These are phyloP conservation scores for Yarrowia yakushimensis DNA, from an alignment of 805 yeast species.

Conservation along the genomic window DNA sequence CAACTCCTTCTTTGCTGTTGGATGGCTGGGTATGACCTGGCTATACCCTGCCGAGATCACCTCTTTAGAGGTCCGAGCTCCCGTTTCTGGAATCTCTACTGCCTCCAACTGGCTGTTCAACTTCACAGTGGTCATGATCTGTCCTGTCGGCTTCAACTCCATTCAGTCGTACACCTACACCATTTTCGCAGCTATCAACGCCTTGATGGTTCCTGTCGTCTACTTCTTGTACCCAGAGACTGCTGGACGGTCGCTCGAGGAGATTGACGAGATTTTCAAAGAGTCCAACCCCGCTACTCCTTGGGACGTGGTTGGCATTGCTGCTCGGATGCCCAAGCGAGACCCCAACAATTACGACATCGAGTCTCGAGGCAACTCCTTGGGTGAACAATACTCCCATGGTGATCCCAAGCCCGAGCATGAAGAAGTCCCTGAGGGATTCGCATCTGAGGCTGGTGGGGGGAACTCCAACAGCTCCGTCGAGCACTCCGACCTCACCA, in stretches of 20 bases:
- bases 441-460: slow-evolving; percentile 6
- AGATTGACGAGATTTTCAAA: slow-evolving; percentile 23
- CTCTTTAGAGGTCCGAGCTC: slow-evolving; percentile 12
- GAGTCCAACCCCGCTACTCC: slow-evolving; percentile 40
- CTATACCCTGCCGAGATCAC: slow-evolving; percentile 24
- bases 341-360: slow-evolving; percentile 16
- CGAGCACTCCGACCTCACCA: slow-evolving; percentile 1
- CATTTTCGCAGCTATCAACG: slow-evolving; percentile 22
- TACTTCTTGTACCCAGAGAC: slow-evolving; percentile 25
- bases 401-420: slow-evolving; percentile 21
- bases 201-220: slow-evolving; percentile 19
- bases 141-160: slow-evolving; percentile 22
- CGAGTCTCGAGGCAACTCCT: slow-evolving; percentile 16
- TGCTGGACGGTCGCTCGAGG: slow-evolving; percentile 23
- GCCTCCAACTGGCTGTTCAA: slow-evolving; percentile 17
- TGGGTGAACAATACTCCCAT: background rate
- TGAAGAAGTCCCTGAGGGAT: slow-evolving; percentile 16
- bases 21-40: slow-evolving; percentile 22
- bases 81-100: slow-evolving; percentile 14
- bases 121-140: slow-evolving; percentile 17
- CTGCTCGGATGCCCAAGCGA: slow-evolving; percentile 35
- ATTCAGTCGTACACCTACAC: slow-evolving; percentile 16
- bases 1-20: slow-evolving; percentile 24
- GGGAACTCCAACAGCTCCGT: background rate
- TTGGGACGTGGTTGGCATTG: slow-evolving; percentile 44